A percentile compares a stretch with the other conserved stretches of the same genome.
Evolutionary conservation across 768 basidiomycete genomes (phyloP).

Genomic region (Lentinula raphanica): DNA sequence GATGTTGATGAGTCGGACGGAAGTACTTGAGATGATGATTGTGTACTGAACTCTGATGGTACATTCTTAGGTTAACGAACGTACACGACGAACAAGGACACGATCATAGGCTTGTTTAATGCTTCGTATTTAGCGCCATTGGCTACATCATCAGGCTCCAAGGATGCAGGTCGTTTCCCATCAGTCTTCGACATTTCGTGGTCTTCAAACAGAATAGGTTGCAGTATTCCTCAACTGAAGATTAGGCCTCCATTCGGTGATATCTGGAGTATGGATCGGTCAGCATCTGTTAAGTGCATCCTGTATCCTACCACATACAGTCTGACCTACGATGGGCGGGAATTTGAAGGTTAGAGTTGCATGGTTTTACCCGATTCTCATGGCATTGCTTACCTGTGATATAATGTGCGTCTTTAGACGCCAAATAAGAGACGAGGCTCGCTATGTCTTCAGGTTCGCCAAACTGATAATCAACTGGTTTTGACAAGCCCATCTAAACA

Average conservation of each 20-base stretch:
- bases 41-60: slow-evolving; percentile 8
- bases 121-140: no score
- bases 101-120: no score
- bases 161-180: no score
- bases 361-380: no score
- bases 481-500: slow-evolving; percentile 7
- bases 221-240: neutral
- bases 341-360: no score
- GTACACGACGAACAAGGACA: no score
- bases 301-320: neutral
- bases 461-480: neutral
- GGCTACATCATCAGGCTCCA: no score
- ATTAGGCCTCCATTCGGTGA: neutral
- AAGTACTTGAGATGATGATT: slow-evolving; percentile 27
- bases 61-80: no score
- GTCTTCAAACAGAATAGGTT: no score
- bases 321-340: neutral
- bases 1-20: slow-evolving; percentile 30
- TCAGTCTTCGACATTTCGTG: no score
- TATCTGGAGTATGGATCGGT: neutral
- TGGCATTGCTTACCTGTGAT: slow-evolving; percentile 23
- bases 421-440: slow-evolving; percentile 24
- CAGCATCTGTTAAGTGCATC: neutral
- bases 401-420: slow-evolving; percentile 22
- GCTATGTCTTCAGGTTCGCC: slow-evolving; percentile 16